Percentiles rank a stretch among this genome's conserved stretches.
Conservation (phyloP, 208 protist species). For the Angomonas ambiguus region DNA sequence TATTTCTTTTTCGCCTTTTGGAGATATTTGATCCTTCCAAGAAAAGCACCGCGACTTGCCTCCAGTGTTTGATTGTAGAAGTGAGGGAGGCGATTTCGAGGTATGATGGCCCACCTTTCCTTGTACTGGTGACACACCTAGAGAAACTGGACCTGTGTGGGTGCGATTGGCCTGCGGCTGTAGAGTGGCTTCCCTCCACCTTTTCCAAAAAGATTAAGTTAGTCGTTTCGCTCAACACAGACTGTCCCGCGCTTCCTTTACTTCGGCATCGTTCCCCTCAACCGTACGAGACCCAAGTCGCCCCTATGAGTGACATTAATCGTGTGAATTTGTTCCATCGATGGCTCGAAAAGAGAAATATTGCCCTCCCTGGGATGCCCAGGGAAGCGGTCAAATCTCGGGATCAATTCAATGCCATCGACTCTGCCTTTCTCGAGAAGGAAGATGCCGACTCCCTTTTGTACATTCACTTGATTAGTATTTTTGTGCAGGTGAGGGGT, state of each 20-base stretch:
- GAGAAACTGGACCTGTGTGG: conserved; percentile 59
- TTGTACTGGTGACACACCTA: conserved; percentile 50
- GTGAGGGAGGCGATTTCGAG: conserved; percentile 41
- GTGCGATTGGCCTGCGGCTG: conserved; percentile 22
- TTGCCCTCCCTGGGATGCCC: conserved; percentile 40
- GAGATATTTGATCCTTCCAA: conserved; percentile 28
- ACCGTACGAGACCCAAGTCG: conserved; percentile 74
- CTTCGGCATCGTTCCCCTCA: conserved; percentile 69
- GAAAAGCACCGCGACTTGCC: conserved; percentile 23
- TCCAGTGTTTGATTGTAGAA: conserved; percentile 31
- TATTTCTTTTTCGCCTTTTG: conserved; percentile 60
- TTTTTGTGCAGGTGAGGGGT: conserved; percentile 44
- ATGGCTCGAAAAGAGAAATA: conserved; percentile 19
- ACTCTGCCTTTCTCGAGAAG: conserved; percentile 67
- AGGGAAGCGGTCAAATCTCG: conserved; percentile 14
- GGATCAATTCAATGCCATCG: conserved; percentile 39
- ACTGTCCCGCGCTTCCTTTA: conserved; percentile 54
- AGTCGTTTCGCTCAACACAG: conserved; percentile 60
- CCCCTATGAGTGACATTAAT: conserved; percentile 42
- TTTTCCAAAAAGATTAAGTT: conserved; percentile 50
- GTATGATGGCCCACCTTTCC: conserved; percentile 48
- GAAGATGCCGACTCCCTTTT: conserved; percentile 43
- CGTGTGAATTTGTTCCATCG: conserved; percentile 39
- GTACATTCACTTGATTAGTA: conserved; percentile 50
- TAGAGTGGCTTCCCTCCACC: conserved; percentile 69